phyloP scores from a whole-genome alignment of 371 early-diverging fungal genomes.

The Mortierella sp. region DNA sequence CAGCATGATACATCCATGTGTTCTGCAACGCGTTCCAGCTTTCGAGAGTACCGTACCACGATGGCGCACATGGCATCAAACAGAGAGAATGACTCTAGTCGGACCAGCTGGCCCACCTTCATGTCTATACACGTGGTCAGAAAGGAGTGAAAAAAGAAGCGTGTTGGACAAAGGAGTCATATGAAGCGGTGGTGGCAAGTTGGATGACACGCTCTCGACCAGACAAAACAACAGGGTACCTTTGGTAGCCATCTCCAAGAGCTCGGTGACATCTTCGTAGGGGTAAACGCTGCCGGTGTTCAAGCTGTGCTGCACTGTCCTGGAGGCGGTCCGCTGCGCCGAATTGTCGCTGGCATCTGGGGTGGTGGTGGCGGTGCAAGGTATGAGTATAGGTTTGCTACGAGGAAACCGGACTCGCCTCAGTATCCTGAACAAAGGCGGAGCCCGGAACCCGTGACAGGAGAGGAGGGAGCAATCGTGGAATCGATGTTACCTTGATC shows the following conservation, averaged over 20 bases:
- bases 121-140: conserved; percentile 58
- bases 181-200: too few species aligned
- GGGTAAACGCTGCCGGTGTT: conserved; percentile 27
- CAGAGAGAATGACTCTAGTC: conserved; percentile 68
- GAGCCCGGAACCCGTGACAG: too few species aligned
- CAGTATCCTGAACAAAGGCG: too few species aligned
- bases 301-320: conserved; percentile 19
- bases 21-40: too few species aligned
- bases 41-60: conserved; percentile 60
- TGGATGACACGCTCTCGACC: too few species aligned
- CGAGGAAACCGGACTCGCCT: too few species aligned
- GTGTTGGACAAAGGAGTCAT: too few species aligned
- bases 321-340: conserved; percentile 23
- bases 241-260: conserved; percentile 62
- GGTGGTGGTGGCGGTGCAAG: too few species aligned
- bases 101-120: conserved; percentile 71
- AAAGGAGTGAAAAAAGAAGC: too few species aligned
- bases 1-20: too few species aligned
- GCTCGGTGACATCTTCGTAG: conserved; percentile 63
- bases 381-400: too few species aligned
- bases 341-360: conserved; percentile 11
- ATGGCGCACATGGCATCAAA: conserved; percentile 85
- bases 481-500: conserved; percentile 1
- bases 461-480: too few species aligned
- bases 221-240: conserved; percentile 54